Base-by-base conservation (phyloP, 805 yeast genomes). In the Yarrowia sp. region DNA sequence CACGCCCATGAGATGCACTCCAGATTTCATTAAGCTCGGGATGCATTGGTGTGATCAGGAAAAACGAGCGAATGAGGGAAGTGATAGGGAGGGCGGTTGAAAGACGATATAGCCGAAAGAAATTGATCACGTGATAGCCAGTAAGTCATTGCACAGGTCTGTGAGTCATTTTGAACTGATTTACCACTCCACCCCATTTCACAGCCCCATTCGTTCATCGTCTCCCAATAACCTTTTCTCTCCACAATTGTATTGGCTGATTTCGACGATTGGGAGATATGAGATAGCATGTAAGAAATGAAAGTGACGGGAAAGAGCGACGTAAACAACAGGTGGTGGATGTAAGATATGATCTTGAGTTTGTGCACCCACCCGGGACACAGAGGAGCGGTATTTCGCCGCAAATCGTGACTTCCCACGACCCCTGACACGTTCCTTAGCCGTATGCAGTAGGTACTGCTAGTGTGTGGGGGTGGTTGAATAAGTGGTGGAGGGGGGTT, bases 161-260 rank as follows among this genome's bases (percentile, higher is more conserved):
- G 7, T 5, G 32, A 26, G 32, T 26, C 32, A 26, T 26, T 26
- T 5, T 3, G 7, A 26, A 26, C 32, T 5, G 2, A 2, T 5
- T 5, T 5, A 5, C 32, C 32, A 26, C 16, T n/a, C 10, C 19
- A 15, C 22, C 22, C 14, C 36, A 8, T 40, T 5, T 8, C 12
- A 49, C 41, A 35, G 5, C 19, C 58, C 58, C 59, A 16, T 14
- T 5, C 26, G 16, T 26, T 26, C 40, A 38, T 38, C 40, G 11
- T 9, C 12, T 8, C 59, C 19, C 12, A 32, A 36, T 53, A 40
- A 53, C 40, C 59, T 40, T 40, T 36, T 22, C 35, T 53, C 59
- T 53, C 59, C 59, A 40, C 59, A 53, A 38, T 53, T 53, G 59
- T 53, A 53, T 53, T 53, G 59, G 59, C 59, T 53, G 59, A 53